These are phyloP conservation scores for Coniella lustricola DNA, from an alignment of 2,329 filamentous ascomycete genomes.

Conservation along the genomic window DNA sequence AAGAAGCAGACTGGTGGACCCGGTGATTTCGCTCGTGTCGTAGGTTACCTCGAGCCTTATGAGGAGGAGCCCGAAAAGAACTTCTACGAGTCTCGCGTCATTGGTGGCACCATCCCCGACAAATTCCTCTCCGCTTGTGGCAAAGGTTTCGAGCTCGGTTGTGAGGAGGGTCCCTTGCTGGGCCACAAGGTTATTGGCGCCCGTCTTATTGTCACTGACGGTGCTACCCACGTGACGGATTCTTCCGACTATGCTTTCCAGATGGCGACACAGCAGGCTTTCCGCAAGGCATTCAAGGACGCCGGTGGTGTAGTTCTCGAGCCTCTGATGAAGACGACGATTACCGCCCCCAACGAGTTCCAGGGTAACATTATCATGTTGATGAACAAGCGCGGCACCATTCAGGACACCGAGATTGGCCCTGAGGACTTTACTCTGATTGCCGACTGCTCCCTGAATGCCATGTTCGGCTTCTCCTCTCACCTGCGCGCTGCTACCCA, in stretches of 20 bases:
- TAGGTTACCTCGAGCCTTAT: constrained; percentile 85
- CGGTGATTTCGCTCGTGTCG: constrained; percentile 89
- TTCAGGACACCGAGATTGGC: constrained; percentile 91
- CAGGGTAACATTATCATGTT: constrained; percentile 92
- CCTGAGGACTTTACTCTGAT: constrained; percentile 88
- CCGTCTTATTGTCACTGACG: constrained; percentile 89
- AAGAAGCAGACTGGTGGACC: constrained; percentile 95
- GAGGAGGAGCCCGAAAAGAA: constrained; percentile 62
- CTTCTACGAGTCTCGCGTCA: constrained; percentile 77
- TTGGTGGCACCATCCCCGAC: constrained; percentile 86
- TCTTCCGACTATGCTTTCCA: constrained; percentile 96
- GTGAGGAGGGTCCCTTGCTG: constrained; percentile 80
- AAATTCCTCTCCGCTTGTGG: constrained; percentile 93
- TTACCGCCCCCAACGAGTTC: constrained; percentile 94
- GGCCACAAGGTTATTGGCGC: constrained; percentile 89
- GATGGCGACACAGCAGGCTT: constrained; percentile 89
- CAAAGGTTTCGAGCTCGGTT: constrained; percentile 83
- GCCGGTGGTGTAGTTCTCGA: constrained; percentile 81
- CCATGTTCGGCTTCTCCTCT: constrained; percentile 96
- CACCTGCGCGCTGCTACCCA: constrained; percentile 90
- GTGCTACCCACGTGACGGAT: constrained; percentile 95
- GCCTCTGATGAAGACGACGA: constrained; percentile 96
- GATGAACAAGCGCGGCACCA: constrained; percentile 93
- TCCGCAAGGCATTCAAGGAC: constrained; percentile 84
- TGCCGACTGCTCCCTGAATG: constrained; percentile 88